phyloP scores from a whole-genome alignment of 179 eudicot species.

The Sideroxylon spinosum region DNA sequence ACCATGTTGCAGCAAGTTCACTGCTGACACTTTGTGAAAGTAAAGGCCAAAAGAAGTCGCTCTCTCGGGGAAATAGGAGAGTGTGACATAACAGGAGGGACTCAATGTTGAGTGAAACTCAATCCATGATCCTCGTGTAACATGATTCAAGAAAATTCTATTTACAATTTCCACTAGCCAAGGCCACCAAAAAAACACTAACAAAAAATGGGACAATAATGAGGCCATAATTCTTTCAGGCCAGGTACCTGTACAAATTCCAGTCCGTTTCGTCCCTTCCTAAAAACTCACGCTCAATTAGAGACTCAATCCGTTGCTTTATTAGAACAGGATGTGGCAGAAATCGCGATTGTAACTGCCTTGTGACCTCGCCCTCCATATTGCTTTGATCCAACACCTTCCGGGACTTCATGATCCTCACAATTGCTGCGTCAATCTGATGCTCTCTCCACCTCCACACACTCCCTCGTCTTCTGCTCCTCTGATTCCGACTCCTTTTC shows the following conservation, averaged over 20 bases:
- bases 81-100: not conserved
- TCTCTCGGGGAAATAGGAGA: not conserved
- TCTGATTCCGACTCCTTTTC: constrained; percentile 80
- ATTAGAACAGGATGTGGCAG: constrained; percentile 57
- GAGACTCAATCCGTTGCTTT: constrained; percentile 67
- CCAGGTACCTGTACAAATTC: constrained; percentile 56
- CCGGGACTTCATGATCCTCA: constrained; percentile 69
- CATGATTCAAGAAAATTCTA: constrained; percentile 9
- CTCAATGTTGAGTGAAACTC: not conserved
- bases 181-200: constrained; percentile 1
- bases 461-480: constrained; percentile 62
- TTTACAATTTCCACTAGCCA: not conserved
- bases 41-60: not conserved
- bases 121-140: not conserved
- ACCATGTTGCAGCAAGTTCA: too few species aligned
- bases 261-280: constrained; percentile 57
- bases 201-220: not conserved
- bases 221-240: constrained; percentile 23
- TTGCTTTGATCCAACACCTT: constrained; percentile 64
- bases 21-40: not conserved
- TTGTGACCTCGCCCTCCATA: constrained; percentile 58
- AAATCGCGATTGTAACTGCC: constrained; percentile 61
- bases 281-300: constrained; percentile 62
- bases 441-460: constrained; percentile 76
- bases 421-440: constrained; percentile 77